Evolutionary conservation across 1,284 basidiomycete genomes (phyloP), one percentile per base, ranked within the genome.

Genomic region (Tilletia horrida): DNA sequence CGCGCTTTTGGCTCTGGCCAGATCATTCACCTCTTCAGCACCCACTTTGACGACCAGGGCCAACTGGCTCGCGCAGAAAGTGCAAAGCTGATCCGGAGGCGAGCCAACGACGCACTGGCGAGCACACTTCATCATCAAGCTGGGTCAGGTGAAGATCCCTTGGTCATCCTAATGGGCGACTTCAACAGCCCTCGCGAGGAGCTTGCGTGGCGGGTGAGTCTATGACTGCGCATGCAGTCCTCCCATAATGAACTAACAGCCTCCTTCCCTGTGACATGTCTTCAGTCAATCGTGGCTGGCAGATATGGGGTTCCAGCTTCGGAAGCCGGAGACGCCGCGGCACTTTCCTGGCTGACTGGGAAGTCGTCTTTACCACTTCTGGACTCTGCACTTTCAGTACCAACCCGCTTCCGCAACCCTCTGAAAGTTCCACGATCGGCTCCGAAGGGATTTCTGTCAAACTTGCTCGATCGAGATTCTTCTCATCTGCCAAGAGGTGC

Each of bases 1-100:
- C 66, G 67, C 9, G 42, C 68, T 3, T 29, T 57, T 0, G 70
- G 65, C 1, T 68, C 71, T 6, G 50, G 31, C 14, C 73, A 76
- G 62, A 63, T 73, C 43, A 48, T 76, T 2, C 75, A 76, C 59
- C 68, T 75, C 67, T 74, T 75, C 44, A 72, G 70, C 3, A 75
- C 73, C 31, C 75, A 76, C 65, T 76, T 75, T 65, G 75, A 76
- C 44, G 71, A 76, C 45, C 67, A 71, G 43, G 75, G 75, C n/a
- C 62, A 71, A 7, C 21, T 71, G 3, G 72, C 73, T 1, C 64
- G 75, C 2, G 67, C 66, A 14, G 68, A 75, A 59, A 69, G 66
- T 13, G 68, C 68, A 23, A 66, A 71, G n/a, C 63, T 76, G 11
- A 72, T 76, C 55, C 67, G 73, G 7, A 62, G 68, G 2, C 62